These are phyloP conservation scores for Penicillium coprophilum DNA, from an alignment of 495 filamentous ascomycete species.

Conservation along the genomic window DNA sequence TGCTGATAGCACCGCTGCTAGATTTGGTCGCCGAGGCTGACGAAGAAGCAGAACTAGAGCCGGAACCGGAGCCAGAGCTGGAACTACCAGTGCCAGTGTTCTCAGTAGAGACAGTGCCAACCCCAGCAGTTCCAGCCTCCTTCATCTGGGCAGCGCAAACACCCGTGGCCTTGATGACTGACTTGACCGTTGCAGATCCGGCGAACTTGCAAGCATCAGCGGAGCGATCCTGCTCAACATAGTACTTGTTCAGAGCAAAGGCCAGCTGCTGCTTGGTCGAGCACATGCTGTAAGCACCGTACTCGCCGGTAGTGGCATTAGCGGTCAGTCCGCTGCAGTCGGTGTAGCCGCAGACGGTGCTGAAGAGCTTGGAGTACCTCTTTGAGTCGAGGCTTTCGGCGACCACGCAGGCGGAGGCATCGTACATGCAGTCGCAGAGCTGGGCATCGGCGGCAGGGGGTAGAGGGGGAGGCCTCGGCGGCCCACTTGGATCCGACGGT, in stretches of 20 bases:
- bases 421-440: conserved; percentile 82
- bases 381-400: conserved; percentile 44
- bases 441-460: conserved; percentile 75
- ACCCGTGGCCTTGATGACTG: conserved; percentile 48
- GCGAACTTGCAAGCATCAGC: conserved; percentile 72
- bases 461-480: conserved; percentile 60
- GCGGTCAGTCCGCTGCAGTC: conserved; percentile 69
- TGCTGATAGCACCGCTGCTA: conserved; percentile 34
- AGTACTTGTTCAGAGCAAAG: conserved; percentile 82
- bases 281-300: conserved; percentile 93
- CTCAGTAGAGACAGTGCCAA: conserved; percentile 59
- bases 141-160: conserved; percentile 55
- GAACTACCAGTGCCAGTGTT: conserved; percentile 46
- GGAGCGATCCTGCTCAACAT: conserved; percentile 55
- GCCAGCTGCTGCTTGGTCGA: conserved; percentile 70
- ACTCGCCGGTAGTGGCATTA: conserved; percentile 70
- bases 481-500: conserved; percentile 61
- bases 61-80: conserved; percentile 20
- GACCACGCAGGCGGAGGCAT: conserved; percentile 68
- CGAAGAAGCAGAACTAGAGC: conserved; percentile 19
- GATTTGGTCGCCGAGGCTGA: conserved; percentile 42
- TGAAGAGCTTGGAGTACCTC: conserved; percentile 67
- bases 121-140: conserved; percentile 63
- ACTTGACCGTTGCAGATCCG: conserved; percentile 59
- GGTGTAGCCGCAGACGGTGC: conserved; percentile 65